Conservation (phyloP, 768 basidiomycete species). For the Lactarius tabidus region DNA sequence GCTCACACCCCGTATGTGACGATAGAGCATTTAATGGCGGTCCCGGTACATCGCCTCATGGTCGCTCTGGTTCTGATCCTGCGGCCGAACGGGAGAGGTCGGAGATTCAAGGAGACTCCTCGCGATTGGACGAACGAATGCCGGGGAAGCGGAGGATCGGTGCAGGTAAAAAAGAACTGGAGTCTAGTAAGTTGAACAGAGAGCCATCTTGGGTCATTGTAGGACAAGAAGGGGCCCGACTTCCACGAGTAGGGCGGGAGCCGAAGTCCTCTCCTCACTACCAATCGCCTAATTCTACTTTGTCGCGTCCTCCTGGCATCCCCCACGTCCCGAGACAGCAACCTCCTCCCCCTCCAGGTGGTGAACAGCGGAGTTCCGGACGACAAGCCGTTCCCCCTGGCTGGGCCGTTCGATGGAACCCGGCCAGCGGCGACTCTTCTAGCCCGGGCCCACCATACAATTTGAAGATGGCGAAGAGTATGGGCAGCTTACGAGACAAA, state of each 20-base stretch:
- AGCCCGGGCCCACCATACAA: constrained; percentile 17
- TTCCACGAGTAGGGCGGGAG: constrained; percentile 17
- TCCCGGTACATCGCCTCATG: constrained; percentile 32
- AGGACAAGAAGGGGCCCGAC: constrained; percentile 10
- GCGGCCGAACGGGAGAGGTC: constrained; percentile 44
- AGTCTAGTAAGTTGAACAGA: constrained; percentile 14
- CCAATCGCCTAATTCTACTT: constrained; percentile 12
- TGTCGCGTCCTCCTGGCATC: constrained; percentile 25
- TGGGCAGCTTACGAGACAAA: constrained; percentile 26
- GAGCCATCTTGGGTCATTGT: constrained; percentile 22
- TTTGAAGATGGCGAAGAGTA: constrained; percentile 27
- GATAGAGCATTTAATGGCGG: constrained; percentile 6
- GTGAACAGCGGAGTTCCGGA: constrained; percentile 26
- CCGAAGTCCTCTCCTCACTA: constrained; percentile 23
- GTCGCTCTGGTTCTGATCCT: constrained; percentile 50
- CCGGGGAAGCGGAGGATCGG: constrained; percentile 9
- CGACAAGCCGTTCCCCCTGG: constrained; percentile 45
- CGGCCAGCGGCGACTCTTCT: constrained; percentile 20
- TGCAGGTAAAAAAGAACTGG: constrained; percentile 9
- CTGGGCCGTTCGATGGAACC: constrained; percentile 50
- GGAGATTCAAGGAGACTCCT: constrained; percentile 11
- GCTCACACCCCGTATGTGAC: constrained; percentile 22
- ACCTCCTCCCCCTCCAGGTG: constrained; percentile 22
- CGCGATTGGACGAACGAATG: constrained; percentile 15
- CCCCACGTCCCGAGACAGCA: constrained; percentile 26